phyloP scores from a whole-genome alignment of 306 rosid species.

The Hippophae rhamnoides region DNA sequence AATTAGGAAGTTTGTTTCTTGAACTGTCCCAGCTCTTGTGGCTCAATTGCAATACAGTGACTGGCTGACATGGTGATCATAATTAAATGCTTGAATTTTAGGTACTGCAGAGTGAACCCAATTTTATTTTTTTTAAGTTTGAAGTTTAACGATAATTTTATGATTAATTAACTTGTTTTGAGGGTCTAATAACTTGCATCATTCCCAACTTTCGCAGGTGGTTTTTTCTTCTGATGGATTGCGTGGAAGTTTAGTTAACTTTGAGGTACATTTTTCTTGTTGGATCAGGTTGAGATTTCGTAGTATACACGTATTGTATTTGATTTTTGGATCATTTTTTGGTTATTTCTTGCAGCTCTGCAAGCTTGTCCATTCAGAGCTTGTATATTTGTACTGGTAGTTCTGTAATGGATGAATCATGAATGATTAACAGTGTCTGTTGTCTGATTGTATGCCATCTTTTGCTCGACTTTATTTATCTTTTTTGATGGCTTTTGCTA shows the following conservation, averaged over 20 bases:
- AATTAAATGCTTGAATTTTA: conserved; percentile 26
- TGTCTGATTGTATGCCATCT: too few species aligned
- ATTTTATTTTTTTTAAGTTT: neutral
- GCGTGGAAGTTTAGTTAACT: conserved; percentile 36
- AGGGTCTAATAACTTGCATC: conserved; percentile 11
- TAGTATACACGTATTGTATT: conserved; percentile 31
- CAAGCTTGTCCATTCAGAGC: conserved; percentile 30
- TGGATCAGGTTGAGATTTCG: conserved; percentile 39
- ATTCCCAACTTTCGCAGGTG: conserved; percentile 24
- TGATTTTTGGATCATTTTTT: conserved; percentile 33
- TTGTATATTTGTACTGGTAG: conserved; percentile 45
- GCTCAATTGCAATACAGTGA: conserved; percentile 21
- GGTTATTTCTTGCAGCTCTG: conserved; percentile 33
- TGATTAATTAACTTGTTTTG: neutral
- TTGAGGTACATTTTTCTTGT: conserved; percentile 28
- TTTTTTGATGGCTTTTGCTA: too few species aligned
- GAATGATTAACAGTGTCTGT: neutral
- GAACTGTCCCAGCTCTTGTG: conserved; percentile 22
- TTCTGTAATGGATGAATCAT: conserved; percentile 39
- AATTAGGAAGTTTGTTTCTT: conserved; percentile 25
- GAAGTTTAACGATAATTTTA: neutral
- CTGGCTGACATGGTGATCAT: conserved; percentile 35
- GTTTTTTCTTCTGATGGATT: conserved; percentile 31
- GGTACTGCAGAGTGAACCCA: conserved; percentile 27
- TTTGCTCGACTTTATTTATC: too few species aligned